These are phyloP conservation scores for Suillus lakei DNA, from an alignment of 768 basidiomycete genomes.

Conservation along the genomic window DNA sequence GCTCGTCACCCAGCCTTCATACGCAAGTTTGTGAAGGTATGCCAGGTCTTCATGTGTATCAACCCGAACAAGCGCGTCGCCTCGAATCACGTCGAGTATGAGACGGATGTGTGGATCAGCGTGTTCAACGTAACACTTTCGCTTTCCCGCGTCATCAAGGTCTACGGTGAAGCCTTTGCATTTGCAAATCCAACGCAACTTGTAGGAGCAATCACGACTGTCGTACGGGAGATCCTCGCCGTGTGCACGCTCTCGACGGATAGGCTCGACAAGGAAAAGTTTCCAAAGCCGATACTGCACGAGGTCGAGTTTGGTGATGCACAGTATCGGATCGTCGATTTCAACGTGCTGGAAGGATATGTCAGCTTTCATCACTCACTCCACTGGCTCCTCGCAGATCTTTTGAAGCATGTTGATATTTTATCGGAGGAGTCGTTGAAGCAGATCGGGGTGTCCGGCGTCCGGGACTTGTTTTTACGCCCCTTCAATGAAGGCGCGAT, in stretches of 20 bases:
- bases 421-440: conserved; percentile 59
- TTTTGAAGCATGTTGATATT: conserved; percentile 81
- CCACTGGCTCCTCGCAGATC: conserved; percentile 88
- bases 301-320: conserved; percentile 65
- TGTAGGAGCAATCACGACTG: conserved; percentile 66
- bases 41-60: conserved; percentile 91
- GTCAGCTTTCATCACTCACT: conserved; percentile 94
- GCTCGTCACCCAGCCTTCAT: conserved; percentile 70
- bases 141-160: conserved; percentile 85
- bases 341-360: conserved; percentile 80
- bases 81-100: conserved; percentile 90
- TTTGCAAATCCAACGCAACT: conserved; percentile 61
- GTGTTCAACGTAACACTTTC: conserved; percentile 96
- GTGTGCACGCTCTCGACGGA: conserved; percentile 73
- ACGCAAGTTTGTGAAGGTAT: conserved; percentile 71
- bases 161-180: conserved; percentile 85
- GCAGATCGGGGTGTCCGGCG: conserved; percentile 54
- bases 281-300: conserved; percentile 65
- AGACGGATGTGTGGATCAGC: conserved; percentile 95
- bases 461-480: conserved; percentile 64
- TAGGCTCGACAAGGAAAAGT: conserved; percentile 69
- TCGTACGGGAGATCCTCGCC: conserved; percentile 72
- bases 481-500: conserved; percentile 70
- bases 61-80: conserved; percentile 88
- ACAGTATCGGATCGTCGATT: conserved; percentile 67